phyloP scores from a whole-genome alignment of 1,284 basidiomycete species.

The Malassezia slooffiae region DNA sequence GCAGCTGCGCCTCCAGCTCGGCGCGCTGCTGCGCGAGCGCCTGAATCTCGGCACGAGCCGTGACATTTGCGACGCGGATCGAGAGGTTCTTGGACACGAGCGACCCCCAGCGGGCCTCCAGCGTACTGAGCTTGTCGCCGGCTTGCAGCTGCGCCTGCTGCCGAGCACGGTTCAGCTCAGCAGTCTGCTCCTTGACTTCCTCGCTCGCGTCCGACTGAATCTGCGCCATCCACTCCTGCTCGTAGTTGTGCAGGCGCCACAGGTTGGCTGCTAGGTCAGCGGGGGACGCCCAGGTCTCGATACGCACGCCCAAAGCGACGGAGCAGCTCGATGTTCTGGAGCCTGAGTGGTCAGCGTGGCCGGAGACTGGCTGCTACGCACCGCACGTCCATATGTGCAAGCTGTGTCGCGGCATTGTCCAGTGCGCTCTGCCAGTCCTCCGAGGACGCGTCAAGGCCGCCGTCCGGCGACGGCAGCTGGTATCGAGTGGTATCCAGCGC shows the following conservation, averaged over 20 bases:
- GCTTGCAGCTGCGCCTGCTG: slow-evolving; percentile 55
- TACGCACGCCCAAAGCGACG: slow-evolving; percentile 79
- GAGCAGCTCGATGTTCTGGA: slow-evolving; percentile 71
- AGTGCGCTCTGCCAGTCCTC: slow-evolving; percentile 70
- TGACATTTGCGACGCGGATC: slow-evolving; percentile 81
- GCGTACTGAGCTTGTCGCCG: slow-evolving; percentile 62
- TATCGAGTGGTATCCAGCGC: slow-evolving; percentile 70
- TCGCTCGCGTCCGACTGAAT: slow-evolving; percentile 15
- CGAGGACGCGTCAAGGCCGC: slow-evolving; percentile 56
- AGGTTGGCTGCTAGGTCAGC: slow-evolving; percentile 18
- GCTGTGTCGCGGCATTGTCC: slow-evolving; percentile 67
- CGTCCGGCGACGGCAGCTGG: slow-evolving; percentile 61
- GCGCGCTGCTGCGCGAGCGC: slow-evolving; percentile 40
- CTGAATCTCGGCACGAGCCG: slow-evolving; percentile 61
- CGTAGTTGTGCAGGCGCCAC: slow-evolving; percentile 29
- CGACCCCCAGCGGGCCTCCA: slow-evolving; percentile 78
- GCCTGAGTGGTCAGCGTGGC: too few relatives aligned
- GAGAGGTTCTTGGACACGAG: slow-evolving; percentile 74
- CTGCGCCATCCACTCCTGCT: slow-evolving; percentile 27
- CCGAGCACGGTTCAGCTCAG: slow-evolving; percentile 26
- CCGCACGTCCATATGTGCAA: slow-evolving; percentile 77
- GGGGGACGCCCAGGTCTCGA: not conserved
- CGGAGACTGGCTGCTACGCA: slow-evolving; percentile 52
- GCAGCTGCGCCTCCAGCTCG: slow-evolving; percentile 8
- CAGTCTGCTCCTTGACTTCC: slow-evolving; percentile 14